A percentile compares a stretch with the other conserved stretches of the same genome.
phyloP scores from a whole-genome alignment of 805 yeast species.

The Nakazawaea laoshanensis region DNA sequence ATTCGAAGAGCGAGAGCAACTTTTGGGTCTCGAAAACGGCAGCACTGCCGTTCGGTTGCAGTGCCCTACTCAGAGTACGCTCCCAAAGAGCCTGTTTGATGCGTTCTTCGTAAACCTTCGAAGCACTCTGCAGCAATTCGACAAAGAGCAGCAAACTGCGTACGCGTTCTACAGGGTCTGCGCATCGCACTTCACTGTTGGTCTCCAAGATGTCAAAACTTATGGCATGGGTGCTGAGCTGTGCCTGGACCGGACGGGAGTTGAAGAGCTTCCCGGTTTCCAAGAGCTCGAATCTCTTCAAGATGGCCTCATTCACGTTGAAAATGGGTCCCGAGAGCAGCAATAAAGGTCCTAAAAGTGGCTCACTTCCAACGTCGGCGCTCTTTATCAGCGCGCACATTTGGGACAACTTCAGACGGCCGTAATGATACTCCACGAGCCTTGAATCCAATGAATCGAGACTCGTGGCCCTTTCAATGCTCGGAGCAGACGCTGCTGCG shows the following conservation, averaged over 20 bases:
- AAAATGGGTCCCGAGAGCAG: constrained; percentile 30
- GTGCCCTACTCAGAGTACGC: constrained; percentile 12
- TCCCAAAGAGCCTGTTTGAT: constrained; percentile 18
- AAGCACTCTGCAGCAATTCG: constrained; percentile 19
- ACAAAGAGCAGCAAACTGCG: constrained; percentile 19
- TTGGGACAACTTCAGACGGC: constrained; percentile 23
- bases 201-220: constrained; percentile 25
- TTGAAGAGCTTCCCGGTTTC: constrained; percentile 31
- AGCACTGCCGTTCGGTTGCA: constrained; percentile 11
- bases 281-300: constrained; percentile 28
- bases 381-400: too few relatives aligned
- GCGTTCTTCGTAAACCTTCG: constrained; percentile 18
- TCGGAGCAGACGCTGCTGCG: constrained; percentile 24
- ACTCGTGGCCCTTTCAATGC: constrained; percentile 21
- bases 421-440: constrained; percentile 50
- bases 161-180: too few relatives aligned
- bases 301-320: constrained; percentile 29
- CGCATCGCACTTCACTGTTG: too few relatives aligned
- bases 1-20: constrained; percentile 13
- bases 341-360: too few relatives aligned
- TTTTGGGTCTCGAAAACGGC: constrained; percentile 11
- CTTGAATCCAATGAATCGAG: constrained; percentile 47
- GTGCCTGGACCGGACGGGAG: constrained; percentile 29
- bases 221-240: constrained; percentile 25
- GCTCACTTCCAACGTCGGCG: too few relatives aligned